Evolutionary conservation across 2,329 filamentous ascomycete genomes (phyloP).

Genomic region (Colletotrichum tofieldiae): DNA sequence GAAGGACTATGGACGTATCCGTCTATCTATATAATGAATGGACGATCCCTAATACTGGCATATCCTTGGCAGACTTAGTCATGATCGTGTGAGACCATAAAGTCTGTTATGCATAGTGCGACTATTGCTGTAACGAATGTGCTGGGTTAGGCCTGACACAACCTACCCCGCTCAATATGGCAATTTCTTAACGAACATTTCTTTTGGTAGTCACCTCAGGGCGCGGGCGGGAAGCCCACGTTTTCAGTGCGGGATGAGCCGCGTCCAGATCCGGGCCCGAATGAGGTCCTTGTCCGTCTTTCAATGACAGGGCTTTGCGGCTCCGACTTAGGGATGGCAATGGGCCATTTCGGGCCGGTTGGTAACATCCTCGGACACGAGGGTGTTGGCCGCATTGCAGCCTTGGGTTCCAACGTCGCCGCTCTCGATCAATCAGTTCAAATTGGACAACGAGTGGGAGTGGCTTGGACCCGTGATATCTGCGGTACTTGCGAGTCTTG

Average conservation of each 20-base stretch:
- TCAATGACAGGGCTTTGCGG: conserved; percentile 57
- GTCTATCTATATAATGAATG: too few relatives aligned
- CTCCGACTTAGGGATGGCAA: conserved; percentile 56
- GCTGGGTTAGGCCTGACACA: too few relatives aligned
- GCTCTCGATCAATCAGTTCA: conserved; percentile 46
- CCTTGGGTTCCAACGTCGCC: conserved; percentile 53
- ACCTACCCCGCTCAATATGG: neutral
- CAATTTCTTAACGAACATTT: neutral
- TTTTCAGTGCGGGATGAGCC: conserved; percentile 28
- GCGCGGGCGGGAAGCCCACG: conserved; percentile 7
- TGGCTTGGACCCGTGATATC: conserved; percentile 57
- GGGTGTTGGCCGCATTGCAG: conserved; percentile 58
- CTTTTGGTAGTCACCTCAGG: conserved; percentile 14
- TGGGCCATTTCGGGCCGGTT: conserved; percentile 55
- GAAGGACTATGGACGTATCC: too few relatives aligned
- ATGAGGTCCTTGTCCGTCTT: conserved; percentile 53
- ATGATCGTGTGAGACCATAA: too few relatives aligned
- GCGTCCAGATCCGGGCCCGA: conserved; percentile 41
- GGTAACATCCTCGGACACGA: conserved; percentile 60
- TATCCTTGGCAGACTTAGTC: too few relatives aligned
- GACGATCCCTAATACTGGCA: too few relatives aligned
- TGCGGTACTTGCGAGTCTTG: conserved; percentile 55
- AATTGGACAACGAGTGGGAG: conserved; percentile 55
- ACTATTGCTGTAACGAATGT: too few relatives aligned
- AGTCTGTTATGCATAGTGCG: too few relatives aligned